Evolutionary conservation across 768 basidiomycete species (phyloP).

Genomic region (Goffeauzyma gilvescens): DNA sequence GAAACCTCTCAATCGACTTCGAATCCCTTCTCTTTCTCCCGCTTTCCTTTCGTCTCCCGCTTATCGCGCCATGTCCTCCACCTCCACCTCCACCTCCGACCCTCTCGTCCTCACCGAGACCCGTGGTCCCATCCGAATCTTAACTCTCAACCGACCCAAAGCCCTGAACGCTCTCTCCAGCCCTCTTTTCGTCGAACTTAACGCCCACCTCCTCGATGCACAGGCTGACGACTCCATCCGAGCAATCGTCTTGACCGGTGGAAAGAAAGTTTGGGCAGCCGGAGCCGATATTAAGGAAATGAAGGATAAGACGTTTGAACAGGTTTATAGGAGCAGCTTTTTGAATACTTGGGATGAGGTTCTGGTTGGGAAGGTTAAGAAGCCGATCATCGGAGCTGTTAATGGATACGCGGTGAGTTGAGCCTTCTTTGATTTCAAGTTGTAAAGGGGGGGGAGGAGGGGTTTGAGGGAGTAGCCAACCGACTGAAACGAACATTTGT

Average conservation of each 20-base stretch:
- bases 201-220: constrained; percentile 50
- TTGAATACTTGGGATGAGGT: constrained; percentile 63
- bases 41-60: not conserved
- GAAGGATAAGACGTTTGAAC: constrained; percentile 83
- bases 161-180: constrained; percentile 58
- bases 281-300: constrained; percentile 99
- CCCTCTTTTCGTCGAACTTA: constrained; percentile 63
- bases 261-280: constrained; percentile 65
- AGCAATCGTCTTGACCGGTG: constrained; percentile 81
- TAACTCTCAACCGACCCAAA: constrained; percentile 25
- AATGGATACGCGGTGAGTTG: constrained; percentile 68
- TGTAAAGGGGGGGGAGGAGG: too few relatives aligned
- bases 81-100: constrained; percentile 14
- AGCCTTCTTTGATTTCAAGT: too few relatives aligned
- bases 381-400: constrained; percentile 90
- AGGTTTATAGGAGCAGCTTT: constrained; percentile 71
- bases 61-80: constrained; percentile 19
- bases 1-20: too few relatives aligned
- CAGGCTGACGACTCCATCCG: constrained; percentile 54
- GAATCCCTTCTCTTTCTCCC: not conserved
- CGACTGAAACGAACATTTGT: too few relatives aligned
- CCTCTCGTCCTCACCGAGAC: constrained; percentile 20
- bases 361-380: constrained; percentile 59
- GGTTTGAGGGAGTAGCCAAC: too few relatives aligned
- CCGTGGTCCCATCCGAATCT: constrained; percentile 19